These are phyloP conservation scores for Dactylorhiza incarnata DNA, from an alignment of 106 monocot genomes.

Conservation along the genomic window DNA sequence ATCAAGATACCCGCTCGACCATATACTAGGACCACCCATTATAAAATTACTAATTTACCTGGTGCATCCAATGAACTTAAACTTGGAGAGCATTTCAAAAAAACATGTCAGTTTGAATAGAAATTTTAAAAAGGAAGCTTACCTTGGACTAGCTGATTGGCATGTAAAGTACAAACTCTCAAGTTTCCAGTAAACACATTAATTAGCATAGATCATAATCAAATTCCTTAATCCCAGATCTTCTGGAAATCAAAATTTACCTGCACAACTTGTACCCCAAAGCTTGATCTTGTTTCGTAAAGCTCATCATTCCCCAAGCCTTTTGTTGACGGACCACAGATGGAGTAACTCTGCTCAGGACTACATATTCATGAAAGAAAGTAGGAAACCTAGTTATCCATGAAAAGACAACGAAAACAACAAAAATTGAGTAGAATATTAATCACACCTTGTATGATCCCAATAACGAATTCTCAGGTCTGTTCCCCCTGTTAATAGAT, in stretches of 20 bases:
- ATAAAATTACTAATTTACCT: neutral
- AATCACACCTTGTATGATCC: conserved; percentile 68
- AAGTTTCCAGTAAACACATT: neutral
- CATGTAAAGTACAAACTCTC: neutral
- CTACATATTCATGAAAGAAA: conserved; percentile 35
- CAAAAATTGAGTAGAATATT: neutral
- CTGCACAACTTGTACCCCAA: conserved; percentile 88
- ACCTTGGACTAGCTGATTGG: neutral
- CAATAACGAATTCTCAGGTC: conserved; percentile 88
- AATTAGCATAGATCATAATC: neutral
- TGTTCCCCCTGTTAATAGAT: conserved; percentile 77
- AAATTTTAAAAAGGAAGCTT: neutral
- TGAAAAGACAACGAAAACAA: neutral
- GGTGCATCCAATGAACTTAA: neutral
- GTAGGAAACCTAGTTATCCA: neutral
- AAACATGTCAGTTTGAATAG: neutral
- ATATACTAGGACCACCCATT: neutral
- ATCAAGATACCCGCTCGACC: neutral
- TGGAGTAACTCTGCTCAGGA: conserved; percentile 60
- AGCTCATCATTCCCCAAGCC: conserved; percentile 55
- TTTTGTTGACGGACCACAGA: conserved; percentile 74
- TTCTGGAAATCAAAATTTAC: conserved; percentile 27
- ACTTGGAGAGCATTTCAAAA: neutral
- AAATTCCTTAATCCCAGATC: neutral
- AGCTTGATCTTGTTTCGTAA: conserved; percentile 65